These are phyloP conservation scores for Bruguiera parviflora DNA, from an alignment of 345 rosid genomes.

Conservation along the genomic window DNA sequence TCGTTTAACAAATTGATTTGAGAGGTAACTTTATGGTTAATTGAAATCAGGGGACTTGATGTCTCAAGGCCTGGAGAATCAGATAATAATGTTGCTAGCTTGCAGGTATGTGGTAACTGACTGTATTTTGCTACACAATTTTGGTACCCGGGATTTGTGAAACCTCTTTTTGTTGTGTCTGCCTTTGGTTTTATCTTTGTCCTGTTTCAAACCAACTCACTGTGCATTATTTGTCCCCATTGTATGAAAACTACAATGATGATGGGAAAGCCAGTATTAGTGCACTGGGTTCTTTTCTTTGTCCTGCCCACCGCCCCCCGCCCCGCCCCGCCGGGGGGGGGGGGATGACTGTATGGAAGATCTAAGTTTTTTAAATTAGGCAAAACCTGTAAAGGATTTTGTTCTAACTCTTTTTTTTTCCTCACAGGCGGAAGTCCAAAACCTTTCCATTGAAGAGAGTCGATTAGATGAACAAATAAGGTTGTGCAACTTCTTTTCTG, in stretches of 20 bases:
- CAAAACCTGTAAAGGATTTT: constrained; percentile 1
- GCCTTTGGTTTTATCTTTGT: not conserved
- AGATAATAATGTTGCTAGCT: constrained; percentile 59
- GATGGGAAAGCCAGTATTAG: too few species aligned
- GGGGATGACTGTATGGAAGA: too few species aligned
- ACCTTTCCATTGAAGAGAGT: constrained; percentile 61
- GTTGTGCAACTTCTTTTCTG: constrained; percentile 25
- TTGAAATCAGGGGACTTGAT: constrained; percentile 71
- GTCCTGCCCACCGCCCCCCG: too few species aligned
- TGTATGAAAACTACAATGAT: too few species aligned
- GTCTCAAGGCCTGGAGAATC: constrained; percentile 81
- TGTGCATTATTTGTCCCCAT: too few species aligned
- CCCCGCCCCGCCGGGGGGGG: too few species aligned
- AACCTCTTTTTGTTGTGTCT: not conserved
- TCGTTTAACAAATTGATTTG: constrained; percentile 81
- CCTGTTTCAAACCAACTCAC: not conserved
- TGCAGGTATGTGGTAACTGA: constrained; percentile 57
- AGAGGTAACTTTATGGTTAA: constrained; percentile 18
- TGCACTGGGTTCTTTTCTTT: too few species aligned
- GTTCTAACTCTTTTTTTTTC: not conserved
- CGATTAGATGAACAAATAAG: constrained; percentile 62
- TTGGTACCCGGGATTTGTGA: not conserved
- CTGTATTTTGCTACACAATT: constrained; percentile 1
- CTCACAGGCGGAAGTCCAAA: constrained; percentile 73
- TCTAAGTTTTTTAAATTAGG: not conserved